A percentile compares a stretch with the other conserved stretches of the same genome.
phyloP scores from a whole-genome alignment of 257 asterid species.

The Striga asiatica region DNA sequence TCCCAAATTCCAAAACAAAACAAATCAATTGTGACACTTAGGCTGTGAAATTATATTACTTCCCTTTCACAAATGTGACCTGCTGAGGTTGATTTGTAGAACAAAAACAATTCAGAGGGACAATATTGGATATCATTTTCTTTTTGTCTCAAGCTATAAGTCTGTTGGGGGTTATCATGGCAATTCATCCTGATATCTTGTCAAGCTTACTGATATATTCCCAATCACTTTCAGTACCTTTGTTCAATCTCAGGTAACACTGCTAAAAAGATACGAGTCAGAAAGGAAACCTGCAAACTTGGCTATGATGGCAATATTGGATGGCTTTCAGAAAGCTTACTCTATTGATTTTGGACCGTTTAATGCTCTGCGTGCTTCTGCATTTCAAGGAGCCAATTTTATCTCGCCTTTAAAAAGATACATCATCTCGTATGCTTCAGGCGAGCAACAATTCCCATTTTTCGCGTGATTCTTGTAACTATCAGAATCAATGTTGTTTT shows the following conservation, averaged over 20 bases:
- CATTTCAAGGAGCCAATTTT: conserved; percentile 72
- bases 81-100: too few relatives aligned
- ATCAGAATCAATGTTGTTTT: not conserved
- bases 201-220: too few relatives aligned
- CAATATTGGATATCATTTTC: too few relatives aligned
- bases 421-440: conserved; percentile 80
- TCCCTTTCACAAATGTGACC: too few relatives aligned
- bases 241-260: conserved; percentile 37
- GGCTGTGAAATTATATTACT: too few relatives aligned
- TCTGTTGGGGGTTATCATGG: too few relatives aligned
- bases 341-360: conserved; percentile 78
- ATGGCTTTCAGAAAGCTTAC: conserved; percentile 92
- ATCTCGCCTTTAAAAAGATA: conserved; percentile 66
- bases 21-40: too few relatives aligned
- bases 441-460: conserved; percentile 56
- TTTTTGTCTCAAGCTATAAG: too few relatives aligned
- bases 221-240: too few relatives aligned
- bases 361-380: conserved; percentile 71
- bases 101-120: too few relatives aligned
- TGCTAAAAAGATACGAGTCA: conserved; percentile 67
- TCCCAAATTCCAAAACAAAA: too few relatives aligned
- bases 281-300: conserved; percentile 78
- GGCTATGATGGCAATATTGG: conserved; percentile 77
- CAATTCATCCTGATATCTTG: too few relatives aligned
- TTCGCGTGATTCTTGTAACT: conserved; percentile 30